Evolutionary conservation across 1,284 basidiomycete species (phyloP).

Genomic region (Fereydounia khargensis): DNA sequence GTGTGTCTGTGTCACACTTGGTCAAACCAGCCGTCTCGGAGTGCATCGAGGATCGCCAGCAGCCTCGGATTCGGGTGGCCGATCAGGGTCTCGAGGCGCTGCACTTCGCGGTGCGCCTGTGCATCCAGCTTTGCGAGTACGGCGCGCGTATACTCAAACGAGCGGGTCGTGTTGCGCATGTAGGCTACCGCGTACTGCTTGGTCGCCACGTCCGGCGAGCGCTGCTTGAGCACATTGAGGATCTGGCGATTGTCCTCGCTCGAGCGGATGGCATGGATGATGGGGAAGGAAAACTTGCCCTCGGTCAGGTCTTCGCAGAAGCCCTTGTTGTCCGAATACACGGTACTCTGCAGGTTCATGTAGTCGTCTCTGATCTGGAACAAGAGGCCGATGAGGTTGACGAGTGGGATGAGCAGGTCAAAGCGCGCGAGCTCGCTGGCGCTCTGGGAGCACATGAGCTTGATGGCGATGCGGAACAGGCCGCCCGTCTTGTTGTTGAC

Average conservation of each 20-base stretch:
- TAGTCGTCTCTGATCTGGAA: slow-evolving; percentile 98
- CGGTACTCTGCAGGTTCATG: slow-evolving; percentile 82
- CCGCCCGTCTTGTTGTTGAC: slow-evolving; percentile 99
- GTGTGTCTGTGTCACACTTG: no score
- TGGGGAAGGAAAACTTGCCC: slow-evolving; percentile 93
- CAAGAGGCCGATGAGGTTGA: slow-evolving; percentile 88
- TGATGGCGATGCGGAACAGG: slow-evolving; percentile 85
- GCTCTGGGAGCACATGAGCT: slow-evolving; percentile 82
- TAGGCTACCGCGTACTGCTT: slow-evolving; percentile 52
- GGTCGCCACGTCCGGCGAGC: slow-evolving; percentile 44
- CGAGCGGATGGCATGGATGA: slow-evolving; percentile 77
- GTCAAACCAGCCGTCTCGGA: slow-evolving; percentile 24
- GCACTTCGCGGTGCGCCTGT: slow-evolving; percentile 36
- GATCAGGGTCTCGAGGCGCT: slow-evolving; percentile 17
- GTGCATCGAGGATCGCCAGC: slow-evolving; percentile 29
- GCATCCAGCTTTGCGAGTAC: slow-evolving; percentile 38
- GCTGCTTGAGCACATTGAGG: slow-evolving; percentile 47
- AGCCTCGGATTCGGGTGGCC: slow-evolving; percentile 25
- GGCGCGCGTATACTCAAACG: slow-evolving; percentile 50
- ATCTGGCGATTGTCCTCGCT: slow-evolving; percentile 40
- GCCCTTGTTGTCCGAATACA: slow-evolving; percentile 89
- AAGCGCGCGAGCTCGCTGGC: not conserved
- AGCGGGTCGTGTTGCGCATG: slow-evolving; percentile 44
- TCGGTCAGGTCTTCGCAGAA: slow-evolving; percentile 93
- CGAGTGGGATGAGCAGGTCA: slow-evolving; percentile 67